Base-by-base conservation (phyloP, 345 rosid species). In the Brassica cretica region DNA sequence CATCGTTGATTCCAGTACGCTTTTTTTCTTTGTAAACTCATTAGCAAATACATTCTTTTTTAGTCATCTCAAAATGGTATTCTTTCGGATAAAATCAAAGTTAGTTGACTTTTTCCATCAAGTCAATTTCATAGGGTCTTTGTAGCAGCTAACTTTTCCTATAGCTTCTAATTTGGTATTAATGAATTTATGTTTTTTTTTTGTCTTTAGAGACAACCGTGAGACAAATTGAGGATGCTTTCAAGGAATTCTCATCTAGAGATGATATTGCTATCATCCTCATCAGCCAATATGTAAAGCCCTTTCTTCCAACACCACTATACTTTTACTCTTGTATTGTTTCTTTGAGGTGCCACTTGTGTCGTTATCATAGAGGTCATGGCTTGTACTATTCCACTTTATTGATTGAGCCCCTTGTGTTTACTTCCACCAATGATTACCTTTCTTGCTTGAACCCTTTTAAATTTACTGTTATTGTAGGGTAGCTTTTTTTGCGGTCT, bases 1-100 rank as follows among this genome's bases (percentile, higher is more conserved):
- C 74, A 92, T 90, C 12, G 99, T 96, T 33, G 96, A 96, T 73
- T 89, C 98, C 27, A 96, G 98, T 93, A 93, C 76, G 91, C 11
- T 80, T 27, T 27, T 27, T 27, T 32, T 32, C 35, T 32, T 32
- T 32, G 35, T 32, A 32, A 32, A 32, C 6, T 32, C 35, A 4
- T 32, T 32, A 32, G 35, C 35, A 32, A 32, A 32, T 32, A 32
- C 6, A 32, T 32, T 32, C 5, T 32, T 32, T 32, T 5, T 32
- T 5, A 32, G 5, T 32, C 35, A 4, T 32, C 35, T 5, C 35
- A 29, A 29, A 29, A 29, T 29, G 32, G 32, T 29, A 29, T 29
- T 5, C 32, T 29, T 29, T 4, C 32, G 32, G 32, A 29, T 29
- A 29, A 29, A 29, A 29, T 29, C 32, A 29, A 29, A 5, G 4